Evolutionary conservation across 164 flowering plant species (phyloP).

Genomic region (Piper betle): DNA sequence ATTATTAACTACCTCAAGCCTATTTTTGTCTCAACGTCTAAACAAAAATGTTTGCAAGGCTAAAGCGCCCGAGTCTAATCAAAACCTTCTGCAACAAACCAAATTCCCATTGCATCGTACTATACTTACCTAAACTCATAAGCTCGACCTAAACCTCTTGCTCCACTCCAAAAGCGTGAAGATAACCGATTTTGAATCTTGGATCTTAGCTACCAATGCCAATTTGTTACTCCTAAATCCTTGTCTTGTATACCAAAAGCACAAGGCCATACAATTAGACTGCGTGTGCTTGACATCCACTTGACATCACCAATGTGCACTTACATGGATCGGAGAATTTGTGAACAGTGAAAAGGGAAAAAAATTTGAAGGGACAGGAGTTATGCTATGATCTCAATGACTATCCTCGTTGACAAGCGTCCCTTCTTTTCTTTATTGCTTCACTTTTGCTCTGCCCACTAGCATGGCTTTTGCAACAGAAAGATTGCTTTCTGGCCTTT

Average conservation of each 20-base stretch:
- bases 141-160: background rate
- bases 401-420: slow-evolving; percentile 29
- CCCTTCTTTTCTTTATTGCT: background rate
- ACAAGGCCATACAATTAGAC: background rate
- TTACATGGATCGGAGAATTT: background rate
- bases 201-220: no score
- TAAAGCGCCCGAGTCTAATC: background rate
- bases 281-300: background rate
- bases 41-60: no score
- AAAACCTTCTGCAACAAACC: background rate
- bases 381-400: background rate
- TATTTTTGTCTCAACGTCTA: background rate
- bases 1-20: no score
- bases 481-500: slow-evolving; percentile 4
- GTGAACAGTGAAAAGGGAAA: background rate
- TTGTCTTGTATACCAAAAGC: background rate
- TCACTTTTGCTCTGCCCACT: background rate
- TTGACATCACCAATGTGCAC: background rate
- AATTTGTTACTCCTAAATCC: no score
- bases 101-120: background rate
- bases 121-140: no score
- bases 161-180: no score
- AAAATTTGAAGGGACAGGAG: background rate
- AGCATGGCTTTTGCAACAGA: slow-evolving; percentile 8
- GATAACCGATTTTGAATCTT: no score